These are phyloP conservation scores for Saccharomycopsis schoenii DNA, from an alignment of 805 yeast genomes.

Conservation along the genomic window DNA sequence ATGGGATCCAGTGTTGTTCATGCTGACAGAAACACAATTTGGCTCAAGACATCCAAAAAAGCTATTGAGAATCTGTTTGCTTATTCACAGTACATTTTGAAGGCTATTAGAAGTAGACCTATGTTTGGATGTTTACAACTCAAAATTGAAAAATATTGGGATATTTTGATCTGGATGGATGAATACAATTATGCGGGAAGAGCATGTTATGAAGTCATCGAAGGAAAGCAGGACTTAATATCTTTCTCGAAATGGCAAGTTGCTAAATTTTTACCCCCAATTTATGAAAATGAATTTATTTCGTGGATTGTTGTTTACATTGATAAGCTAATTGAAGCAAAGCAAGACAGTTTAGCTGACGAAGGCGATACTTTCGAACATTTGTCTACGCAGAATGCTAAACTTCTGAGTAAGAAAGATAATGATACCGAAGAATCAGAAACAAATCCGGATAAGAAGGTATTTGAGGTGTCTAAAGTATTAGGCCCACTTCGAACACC, in stretches of 20 bases:
- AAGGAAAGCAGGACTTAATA: conserved; percentile 28
- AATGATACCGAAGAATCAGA: conserved; percentile 30
- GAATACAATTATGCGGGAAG: conserved; percentile 77
- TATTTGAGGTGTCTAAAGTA: conserved; percentile 29
- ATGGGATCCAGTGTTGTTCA: conserved; percentile 73
- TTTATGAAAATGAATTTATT: conserved; percentile 73
- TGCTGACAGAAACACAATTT: conserved; percentile 68
- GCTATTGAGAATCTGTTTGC: conserved; percentile 85
- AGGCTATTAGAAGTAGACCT: conserved; percentile 70
- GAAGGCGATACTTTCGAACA: conserved; percentile 10
- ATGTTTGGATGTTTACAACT: conserved; percentile 76
- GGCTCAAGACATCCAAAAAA: conserved; percentile 64
- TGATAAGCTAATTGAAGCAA: conserved; percentile 54
- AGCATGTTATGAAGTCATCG: conserved; percentile 32
- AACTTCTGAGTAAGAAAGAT: conserved; percentile 24
- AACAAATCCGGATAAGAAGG: background rate
- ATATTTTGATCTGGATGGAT: conserved; percentile 91
- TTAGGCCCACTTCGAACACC: conserved; percentile 49
- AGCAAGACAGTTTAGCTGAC: conserved; percentile 27
- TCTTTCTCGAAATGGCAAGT: conserved; percentile 68
- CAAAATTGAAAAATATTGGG: conserved; percentile 75
- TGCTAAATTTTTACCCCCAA: conserved; percentile 57
- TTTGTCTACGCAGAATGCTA: conserved; percentile 31
- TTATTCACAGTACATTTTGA: conserved; percentile 73
- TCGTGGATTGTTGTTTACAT: conserved; percentile 77